These are phyloP conservation scores for Ustilago sp. DNA, from an alignment of 1,284 basidiomycete genomes.

Conservation along the genomic window DNA sequence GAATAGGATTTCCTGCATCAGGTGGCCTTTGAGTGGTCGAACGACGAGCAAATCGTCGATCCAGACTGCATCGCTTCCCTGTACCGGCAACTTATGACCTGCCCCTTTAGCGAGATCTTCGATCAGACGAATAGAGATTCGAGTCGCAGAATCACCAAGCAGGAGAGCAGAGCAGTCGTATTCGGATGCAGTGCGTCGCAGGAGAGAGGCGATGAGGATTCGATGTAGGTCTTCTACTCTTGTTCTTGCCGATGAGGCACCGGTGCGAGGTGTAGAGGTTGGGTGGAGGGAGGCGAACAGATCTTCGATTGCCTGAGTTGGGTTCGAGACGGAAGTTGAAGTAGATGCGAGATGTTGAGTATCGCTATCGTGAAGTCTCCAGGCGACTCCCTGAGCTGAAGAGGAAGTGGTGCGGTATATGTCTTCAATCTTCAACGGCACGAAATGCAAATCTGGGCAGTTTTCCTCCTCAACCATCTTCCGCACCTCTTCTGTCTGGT, in stretches of 20 bases:
- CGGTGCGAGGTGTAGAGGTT: constrained; percentile 38
- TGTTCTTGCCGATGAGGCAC: constrained; percentile 52
- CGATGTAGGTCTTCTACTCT: constrained; percentile 59
- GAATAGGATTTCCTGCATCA: constrained; percentile 52
- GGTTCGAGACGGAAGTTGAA: constrained; percentile 1
- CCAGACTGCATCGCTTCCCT: constrained; percentile 54
- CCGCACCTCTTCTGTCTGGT: constrained; percentile 35
- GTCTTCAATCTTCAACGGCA: constrained; percentile 49
- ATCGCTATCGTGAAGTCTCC: constrained; percentile 16
- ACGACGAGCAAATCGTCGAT: constrained; percentile 55
- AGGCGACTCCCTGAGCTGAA: neutral
- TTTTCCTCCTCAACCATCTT: constrained; percentile 44
- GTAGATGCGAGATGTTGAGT: constrained; percentile 19
- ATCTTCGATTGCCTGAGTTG: constrained; percentile 26
- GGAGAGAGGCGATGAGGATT: constrained; percentile 45
- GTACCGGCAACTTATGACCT: constrained; percentile 62
- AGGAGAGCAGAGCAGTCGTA: constrained; percentile 53
- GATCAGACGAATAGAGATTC: constrained; percentile 57
- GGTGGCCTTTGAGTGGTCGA: constrained; percentile 50
- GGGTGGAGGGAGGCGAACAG: constrained; percentile 49
- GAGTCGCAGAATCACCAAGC: constrained; percentile 52
- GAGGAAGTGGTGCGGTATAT: constrained; percentile 19
- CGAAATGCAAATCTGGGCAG: constrained; percentile 44
- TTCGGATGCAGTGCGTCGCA: constrained; percentile 40
- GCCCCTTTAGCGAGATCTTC: constrained; percentile 60